Conservation (phyloP, 176 grass and related monocot species). For the Eleusine coracana region DNA sequence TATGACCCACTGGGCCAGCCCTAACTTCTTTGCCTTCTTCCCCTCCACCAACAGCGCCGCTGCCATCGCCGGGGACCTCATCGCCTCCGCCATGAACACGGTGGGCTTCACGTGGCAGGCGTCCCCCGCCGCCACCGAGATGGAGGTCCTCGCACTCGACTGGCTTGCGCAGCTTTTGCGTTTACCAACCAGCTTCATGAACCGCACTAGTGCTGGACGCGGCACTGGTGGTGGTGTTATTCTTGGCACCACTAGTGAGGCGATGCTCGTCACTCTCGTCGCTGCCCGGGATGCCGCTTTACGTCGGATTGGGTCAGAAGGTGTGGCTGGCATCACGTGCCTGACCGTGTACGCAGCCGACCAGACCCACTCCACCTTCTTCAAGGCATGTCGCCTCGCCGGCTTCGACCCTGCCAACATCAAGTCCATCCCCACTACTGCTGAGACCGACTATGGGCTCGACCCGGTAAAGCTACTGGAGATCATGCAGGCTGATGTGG, state of each 20-base stretch:
- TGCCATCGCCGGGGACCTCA: slow-evolving; percentile 55
- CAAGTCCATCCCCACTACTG: slow-evolving; percentile 32
- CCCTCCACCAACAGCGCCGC: slow-evolving; percentile 57
- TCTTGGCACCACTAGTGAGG: slow-evolving; percentile 52
- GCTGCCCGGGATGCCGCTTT: slow-evolving; percentile 42
- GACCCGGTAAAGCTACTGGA: slow-evolving; percentile 21
- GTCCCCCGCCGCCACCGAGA: slow-evolving; percentile 43
- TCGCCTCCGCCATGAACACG: slow-evolving; percentile 65
- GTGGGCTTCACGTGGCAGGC: slow-evolving; percentile 68
- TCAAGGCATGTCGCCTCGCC: slow-evolving; percentile 51
- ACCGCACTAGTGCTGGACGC: not conserved
- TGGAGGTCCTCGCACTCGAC: slow-evolving; percentile 59
- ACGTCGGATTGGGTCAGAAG: not conserved
- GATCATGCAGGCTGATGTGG: slow-evolving; percentile 44
- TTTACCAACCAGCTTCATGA: slow-evolving; percentile 40
- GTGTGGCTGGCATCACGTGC: not conserved
- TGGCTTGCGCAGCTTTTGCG: slow-evolving; percentile 54
- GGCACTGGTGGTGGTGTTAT: slow-evolving; percentile 45
- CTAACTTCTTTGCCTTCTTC: slow-evolving; percentile 70
- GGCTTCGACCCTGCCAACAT: slow-evolving; percentile 44
- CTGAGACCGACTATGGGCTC: slow-evolving; percentile 30
- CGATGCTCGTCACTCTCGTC: slow-evolving; percentile 61
- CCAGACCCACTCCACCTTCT: slow-evolving; percentile 66
- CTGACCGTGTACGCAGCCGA: slow-evolving; percentile 50
- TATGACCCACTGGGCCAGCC: slow-evolving; percentile 65